Base-by-base conservation (phyloP, 306 rosid genomes). In the Prunus kanzakura region DNA sequence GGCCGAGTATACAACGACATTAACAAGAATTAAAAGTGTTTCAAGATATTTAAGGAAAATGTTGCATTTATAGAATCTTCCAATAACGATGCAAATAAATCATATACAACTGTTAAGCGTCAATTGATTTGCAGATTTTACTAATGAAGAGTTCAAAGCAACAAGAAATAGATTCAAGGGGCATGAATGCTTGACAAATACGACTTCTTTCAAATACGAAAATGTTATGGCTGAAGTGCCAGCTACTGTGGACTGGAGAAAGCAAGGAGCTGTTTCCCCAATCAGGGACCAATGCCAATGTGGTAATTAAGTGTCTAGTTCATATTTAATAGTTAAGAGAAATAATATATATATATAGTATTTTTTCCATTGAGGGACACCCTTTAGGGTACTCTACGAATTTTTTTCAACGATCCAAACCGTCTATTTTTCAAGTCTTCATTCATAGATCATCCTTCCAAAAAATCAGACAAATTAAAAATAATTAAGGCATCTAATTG, bases 151-250 rank as follows among this genome's bases (percentile, higher is more conserved):
- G 72, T 81, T 87, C 64, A 47, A 19, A 6, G 25, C 77, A 29
- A 20, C 75, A 0, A 82, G 88, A 72, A 84, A 84, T 3, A 58
- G 74, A 52, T 87, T 82, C 84, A 87, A 87, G 73, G 84, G 85
- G 2, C 82, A 84, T 43, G 73, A 75, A 82, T 78, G 85, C 64
- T 84, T 83, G 38, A 60, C 86, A 27, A 51, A 61, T 5, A 30
- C 5, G 4, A 30, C 5, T 3, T 30, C 35, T 30, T 30, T 30
- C 35, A 30, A 30, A 30, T 81, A 86, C 22, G 80, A 64, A 47
- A 74, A 77, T 16, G 82, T 64, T 18, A 74, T 77, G 2, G 8
- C 27, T 25, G 27, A 65, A 3, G 8, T 67, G 1, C 83, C 87
- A 22, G 41, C 85, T 7, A 5, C 79, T 0, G 43, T 78, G 19